Evolutionary conservation across 352 stramenopile genomes (phyloP), one percentile per base, ranked within the genome.

Genomic region (Globisporangium nunn): DNA sequence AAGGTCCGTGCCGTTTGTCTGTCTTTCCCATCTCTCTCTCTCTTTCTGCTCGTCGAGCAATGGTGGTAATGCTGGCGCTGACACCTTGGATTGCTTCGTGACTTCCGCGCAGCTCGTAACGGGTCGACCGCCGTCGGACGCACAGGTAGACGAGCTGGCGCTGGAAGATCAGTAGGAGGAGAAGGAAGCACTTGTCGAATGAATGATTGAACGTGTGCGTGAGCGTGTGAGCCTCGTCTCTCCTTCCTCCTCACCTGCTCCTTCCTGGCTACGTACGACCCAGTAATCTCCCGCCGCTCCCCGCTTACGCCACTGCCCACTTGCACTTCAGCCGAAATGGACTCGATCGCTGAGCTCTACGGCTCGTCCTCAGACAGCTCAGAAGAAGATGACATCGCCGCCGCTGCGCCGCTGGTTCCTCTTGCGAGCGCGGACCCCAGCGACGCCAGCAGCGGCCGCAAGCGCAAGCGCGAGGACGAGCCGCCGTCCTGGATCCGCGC

Each of bases 61-160:
- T 23, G 23, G 0, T 23, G 23, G 23, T 23, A 23, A 23, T 23
- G 23, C 23, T 23, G 23, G 23, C 23, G 33, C 18, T 14, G 37
- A 37, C 33, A 8, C 33, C 33, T 37, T 23, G 23, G 23, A 23
- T 23, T 8, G 6, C 5, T 37, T 8, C 33, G 10, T 37, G 1
- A 11, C 33, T 37, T 37, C 6, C 33, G 40, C 29, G 44, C 54
- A 92, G 82, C 59, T 93, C 10, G 81, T 91, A 58, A 90, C 80
- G 4, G 73, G 71, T 23, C 71, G 70, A 23, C 80, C 80, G 51
- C 82, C 82, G 11, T 81, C 73, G 17, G 77, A 89, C n/a, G 67
- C 76, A 28, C 76, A 91, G 58, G 66, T 91, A 33, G 71, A 81
- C 40, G 82, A 93, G 47, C 64, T 93, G 12, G 65, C 75, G 31